Evolutionary conservation across 2,329 filamentous ascomycete species (phyloP), one percentile per base, ranked within the genome.

Genomic region (Chaetomium sp.): DNA sequence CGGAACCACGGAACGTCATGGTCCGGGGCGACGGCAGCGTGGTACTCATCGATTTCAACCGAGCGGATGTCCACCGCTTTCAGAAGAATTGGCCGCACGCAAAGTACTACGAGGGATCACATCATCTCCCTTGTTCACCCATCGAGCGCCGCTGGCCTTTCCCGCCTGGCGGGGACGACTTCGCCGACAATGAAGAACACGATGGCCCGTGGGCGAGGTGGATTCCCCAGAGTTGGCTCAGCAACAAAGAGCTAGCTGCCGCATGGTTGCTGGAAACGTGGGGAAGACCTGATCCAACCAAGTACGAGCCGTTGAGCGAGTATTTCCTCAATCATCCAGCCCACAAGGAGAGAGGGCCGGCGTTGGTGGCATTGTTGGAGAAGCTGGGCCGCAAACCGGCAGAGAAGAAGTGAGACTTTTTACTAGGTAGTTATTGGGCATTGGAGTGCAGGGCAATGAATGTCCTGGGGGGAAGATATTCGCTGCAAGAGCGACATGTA

Each of bases 221-320:
- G 62, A 7, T 55, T 9, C 58, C 58, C n/a, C 10, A 54, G 12
- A 19, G 35, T 2, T 65, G 63, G 63, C 31, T 54, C 13, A 16
- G 21, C 19, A 33, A 65, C 42, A 8, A 2, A 38, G 45, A 54
- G 12, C 10, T 51, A 8, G 54, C 35, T 6, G 54, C 58, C 16
- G 25, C 27, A 38, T 65, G 63, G 63, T 10, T 65, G 16, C 35
- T 65, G 29, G 8, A 62, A 10, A 65, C 62, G 10, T 65, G 63
- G 63, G 31, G 19, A 47, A 31, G 16, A 3, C 12, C 49, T 25
- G 1, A 25, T 19, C 49, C 47, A 7, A 35, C n/a, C 33, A 63
- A 55, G 19, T 63, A 55, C 9, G 4, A 0, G 12, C 61, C 61
- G 8, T 16, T 58, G 47, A n/a, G 33, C 8, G 19, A 54, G 7